Evolutionary conservation across 2,329 filamentous ascomycete species (phyloP), one percentile per base, ranked within the genome.

Genomic region (Dactylellina leptospora): DNA sequence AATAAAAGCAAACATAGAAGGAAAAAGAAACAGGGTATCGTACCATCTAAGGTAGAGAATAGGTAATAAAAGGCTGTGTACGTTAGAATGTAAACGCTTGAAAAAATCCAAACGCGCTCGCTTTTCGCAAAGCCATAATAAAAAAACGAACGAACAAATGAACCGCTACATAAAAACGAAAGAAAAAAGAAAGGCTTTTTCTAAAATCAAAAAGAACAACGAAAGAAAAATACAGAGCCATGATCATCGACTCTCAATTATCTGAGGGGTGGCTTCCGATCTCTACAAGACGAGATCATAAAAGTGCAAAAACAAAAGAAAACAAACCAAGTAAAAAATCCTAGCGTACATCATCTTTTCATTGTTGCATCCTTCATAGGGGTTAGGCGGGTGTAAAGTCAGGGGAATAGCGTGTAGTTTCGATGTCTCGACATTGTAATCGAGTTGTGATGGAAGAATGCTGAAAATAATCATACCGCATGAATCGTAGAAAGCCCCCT

Each of bases 271-370:
- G n/a, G n/a, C 4, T 47, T 38, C 3, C 5, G 54, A 68, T 59
- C 62, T 68, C 62, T 68, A 68, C 47, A 68, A 68, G 5, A 68
- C 62, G 62, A 68, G 62, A 54, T 68, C 54, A 44, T 45, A 68
- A 60, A 45, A 16, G 1, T 33, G 36, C 33, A 53, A n/a, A 18
- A 47, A 47, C 33, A 53, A 16, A 45, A n/a, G 45, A 59, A 58
- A 59, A 28, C n/a, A 44, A 53, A 59, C 9, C 28, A 30, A 22
- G 18, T 50, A 50, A n/a, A n/a, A n/a, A n/a, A n/a, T n/a, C n/a
- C n/a, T n/a, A n/a, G 28, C 36, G 28, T 50, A 56, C 51, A 58
- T 64, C 18, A 28, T 18, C 40, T 54, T 22, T 36, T n/a, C 38
- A 30, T 61, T 20, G n/a, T 38, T 42, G 18, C 25, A 30, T 54